A percentile compares a stretch with the other conserved stretches of the same genome.
Conservation (phyloP, 2,329 filamentous ascomycete genomes). For the Diplodia seriata region DNA sequence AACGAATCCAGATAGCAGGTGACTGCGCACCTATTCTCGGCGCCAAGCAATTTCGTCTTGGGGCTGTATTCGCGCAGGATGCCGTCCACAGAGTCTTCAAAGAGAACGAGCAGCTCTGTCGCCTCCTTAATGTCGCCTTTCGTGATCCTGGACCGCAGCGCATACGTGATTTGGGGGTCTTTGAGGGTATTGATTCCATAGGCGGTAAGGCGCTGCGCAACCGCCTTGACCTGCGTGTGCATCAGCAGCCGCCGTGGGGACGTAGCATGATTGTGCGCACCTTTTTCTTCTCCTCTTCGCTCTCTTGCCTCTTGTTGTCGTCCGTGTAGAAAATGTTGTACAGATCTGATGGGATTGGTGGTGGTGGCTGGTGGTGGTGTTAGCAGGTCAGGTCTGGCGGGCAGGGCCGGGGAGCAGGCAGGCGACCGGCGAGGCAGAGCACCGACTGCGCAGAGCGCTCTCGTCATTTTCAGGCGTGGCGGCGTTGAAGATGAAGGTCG, state of each 20-base stretch:
- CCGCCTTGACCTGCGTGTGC: constrained; percentile 54
- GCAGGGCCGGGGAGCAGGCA: neutral
- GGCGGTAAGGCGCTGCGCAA: constrained; percentile 60
- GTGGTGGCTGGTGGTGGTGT: constrained; percentile 11
- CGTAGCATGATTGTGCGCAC: constrained; percentile 35
- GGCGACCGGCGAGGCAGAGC: constrained; percentile 9
- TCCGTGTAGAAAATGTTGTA: constrained; percentile 70
- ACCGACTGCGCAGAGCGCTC: neutral
- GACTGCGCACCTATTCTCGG: constrained; percentile 82
- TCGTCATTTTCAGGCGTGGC: constrained; percentile 8
- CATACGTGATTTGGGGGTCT: constrained; percentile 69
- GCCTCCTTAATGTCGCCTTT: constrained; percentile 76
- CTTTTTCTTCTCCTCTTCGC: constrained; percentile 62
- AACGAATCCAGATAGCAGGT: constrained; percentile 96
- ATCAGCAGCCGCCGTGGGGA: neutral
- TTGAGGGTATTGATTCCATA: constrained; percentile 63
- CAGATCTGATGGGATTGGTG: constrained; percentile 55
- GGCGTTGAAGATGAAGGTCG: constrained; percentile 22
- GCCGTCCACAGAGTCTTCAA: constrained; percentile 82
- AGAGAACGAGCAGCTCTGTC: constrained; percentile 75
- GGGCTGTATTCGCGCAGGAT: constrained; percentile 78
- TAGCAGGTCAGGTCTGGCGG: neutral
- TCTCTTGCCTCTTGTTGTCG: constrained; percentile 61
- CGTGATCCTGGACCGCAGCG: constrained; percentile 67
- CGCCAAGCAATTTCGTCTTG: constrained; percentile 75